Evolutionary conservation across 2,329 filamentous ascomycete genomes (phyloP).

Genomic region (Microsporum canis): DNA sequence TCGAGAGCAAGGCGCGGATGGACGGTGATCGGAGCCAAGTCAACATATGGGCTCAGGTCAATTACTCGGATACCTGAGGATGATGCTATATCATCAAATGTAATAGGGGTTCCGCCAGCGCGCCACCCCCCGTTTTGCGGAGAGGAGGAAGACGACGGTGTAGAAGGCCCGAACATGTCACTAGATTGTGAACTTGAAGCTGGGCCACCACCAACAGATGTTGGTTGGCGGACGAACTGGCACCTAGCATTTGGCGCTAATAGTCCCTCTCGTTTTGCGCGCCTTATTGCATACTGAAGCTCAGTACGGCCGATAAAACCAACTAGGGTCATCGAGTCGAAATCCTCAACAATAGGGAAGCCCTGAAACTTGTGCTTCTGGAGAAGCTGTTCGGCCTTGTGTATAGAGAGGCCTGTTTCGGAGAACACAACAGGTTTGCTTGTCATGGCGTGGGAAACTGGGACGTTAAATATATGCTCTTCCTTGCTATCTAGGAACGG

Average conservation of each 20-base stretch:
- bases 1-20: conserved; percentile 86
- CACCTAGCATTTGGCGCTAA: conserved; percentile 61
- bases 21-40: conserved; percentile 77
- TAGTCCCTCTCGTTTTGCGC: conserved; percentile 56
- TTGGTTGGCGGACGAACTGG: conserved; percentile 46
- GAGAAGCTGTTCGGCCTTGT: conserved; percentile 65
- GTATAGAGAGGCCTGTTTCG: conserved; percentile 59
- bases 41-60: conserved; percentile 79
- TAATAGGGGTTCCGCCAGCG: conserved; percentile 31
- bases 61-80: conserved; percentile 49
- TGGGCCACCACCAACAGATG: neutral
- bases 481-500: conserved; percentile 96
- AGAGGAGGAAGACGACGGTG: conserved; percentile 7
- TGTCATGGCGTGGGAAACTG: conserved; percentile 84
- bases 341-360: conserved; percentile 78
- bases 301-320: conserved; percentile 92
- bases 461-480: conserved; percentile 90
- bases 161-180: conserved; percentile 7
- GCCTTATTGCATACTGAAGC: conserved; percentile 77
- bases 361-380: conserved; percentile 75
- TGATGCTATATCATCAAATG: conserved; percentile 49
- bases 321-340: conserved; percentile 57
- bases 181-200: neutral
- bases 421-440: conserved; percentile 63
- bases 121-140: neutral